These are phyloP conservation scores for Backusella psychrophila DNA, from an alignment of 192 early-diverging fungal species.

Conservation along the genomic window DNA sequence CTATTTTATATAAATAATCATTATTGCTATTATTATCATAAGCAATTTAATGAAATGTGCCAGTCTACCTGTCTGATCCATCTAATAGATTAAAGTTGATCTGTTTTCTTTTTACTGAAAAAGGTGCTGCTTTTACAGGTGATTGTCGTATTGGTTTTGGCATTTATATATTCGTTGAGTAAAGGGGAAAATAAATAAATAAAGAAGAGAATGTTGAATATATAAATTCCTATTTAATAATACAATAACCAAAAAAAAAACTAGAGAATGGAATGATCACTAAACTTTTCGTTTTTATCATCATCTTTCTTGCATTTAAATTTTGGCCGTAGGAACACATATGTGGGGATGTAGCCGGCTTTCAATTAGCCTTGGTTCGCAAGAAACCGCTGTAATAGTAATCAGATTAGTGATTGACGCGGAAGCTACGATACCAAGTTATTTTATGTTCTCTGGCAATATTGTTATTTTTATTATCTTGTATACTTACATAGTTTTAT, in stretches of 20 bases:
- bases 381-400: too few species aligned
- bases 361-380: too few species aligned
- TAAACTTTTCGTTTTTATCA: neutral
- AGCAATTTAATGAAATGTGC: neutral
- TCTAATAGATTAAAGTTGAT: constrained; percentile 12
- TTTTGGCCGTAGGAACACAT: neutral
- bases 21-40: neutral
- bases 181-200: neutral
- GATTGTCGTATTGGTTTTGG: neutral
- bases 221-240: neutral
- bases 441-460: too few species aligned
- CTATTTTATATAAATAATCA: neutral
- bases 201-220: neutral
- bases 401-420: too few species aligned
- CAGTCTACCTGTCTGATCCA: neutral
- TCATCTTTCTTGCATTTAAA: neutral
- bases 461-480: too few species aligned
- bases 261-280: neutral
- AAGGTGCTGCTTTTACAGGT: neutral
- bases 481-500: too few species aligned
- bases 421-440: too few species aligned
- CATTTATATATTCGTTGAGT: neutral
- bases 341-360: too few species aligned
- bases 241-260: neutral
- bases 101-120: constrained; percentile 16